These are phyloP conservation scores for Sporobolomyces pararoseus DNA, from an alignment of 768 basidiomycete genomes.

Conservation along the genomic window DNA sequence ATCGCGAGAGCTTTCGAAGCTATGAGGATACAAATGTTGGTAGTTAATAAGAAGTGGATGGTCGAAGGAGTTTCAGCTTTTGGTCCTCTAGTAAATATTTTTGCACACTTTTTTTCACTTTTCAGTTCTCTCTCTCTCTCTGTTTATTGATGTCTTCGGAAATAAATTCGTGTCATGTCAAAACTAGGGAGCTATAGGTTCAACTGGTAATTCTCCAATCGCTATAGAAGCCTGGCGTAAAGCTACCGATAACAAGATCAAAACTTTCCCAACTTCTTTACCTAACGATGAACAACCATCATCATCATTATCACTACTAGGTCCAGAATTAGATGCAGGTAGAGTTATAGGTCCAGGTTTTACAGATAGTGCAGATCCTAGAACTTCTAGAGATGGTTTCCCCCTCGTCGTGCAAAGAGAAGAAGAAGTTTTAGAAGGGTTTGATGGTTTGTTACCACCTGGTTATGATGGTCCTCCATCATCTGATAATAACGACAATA, in stretches of 20 bases:
- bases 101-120: background rate
- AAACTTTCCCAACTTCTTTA: slow-evolving; percentile 13
- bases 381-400: background rate
- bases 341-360: slow-evolving; percentile 18
- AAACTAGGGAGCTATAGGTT: slow-evolving; percentile 22
- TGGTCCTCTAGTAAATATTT: slow-evolving; percentile 18
- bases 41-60: slow-evolving; percentile 33
- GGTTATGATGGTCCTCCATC: slow-evolving; percentile 28
- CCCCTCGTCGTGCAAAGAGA: background rate
- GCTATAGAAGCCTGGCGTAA: slow-evolving; percentile 46
- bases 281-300: background rate
- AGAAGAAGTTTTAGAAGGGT: background rate
- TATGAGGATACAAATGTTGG: slow-evolving; percentile 25
- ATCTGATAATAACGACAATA: background rate
- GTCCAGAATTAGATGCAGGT: slow-evolving; percentile 35
- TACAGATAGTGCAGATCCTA: slow-evolving; percentile 21
- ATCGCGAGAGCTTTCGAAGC: slow-evolving; percentile 23
- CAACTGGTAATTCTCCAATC: slow-evolving; percentile 11
- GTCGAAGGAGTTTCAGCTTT: slow-evolving; percentile 24
- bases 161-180: background rate
- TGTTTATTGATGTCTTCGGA: background rate
- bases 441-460: slow-evolving; percentile 1
- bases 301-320: too few species aligned
- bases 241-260: slow-evolving; percentile 38
- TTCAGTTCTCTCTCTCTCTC: background rate